These are phyloP conservation scores for Hapsidospora chrysogenum DNA, from an alignment of 495 filamentous ascomycete genomes.

Conservation along the genomic window DNA sequence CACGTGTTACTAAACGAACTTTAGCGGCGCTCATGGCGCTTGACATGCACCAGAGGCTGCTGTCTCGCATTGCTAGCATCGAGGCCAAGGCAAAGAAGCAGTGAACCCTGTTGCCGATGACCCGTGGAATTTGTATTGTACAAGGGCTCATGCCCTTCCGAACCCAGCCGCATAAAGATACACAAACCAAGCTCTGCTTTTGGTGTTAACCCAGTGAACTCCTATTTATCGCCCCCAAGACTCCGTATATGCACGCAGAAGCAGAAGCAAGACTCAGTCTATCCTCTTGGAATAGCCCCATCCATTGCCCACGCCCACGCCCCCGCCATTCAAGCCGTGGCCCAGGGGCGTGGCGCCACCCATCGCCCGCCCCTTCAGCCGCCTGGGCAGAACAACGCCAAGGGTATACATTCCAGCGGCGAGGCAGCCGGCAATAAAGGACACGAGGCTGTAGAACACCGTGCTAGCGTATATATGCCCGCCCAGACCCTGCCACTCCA, in stretches of 20 bases:
- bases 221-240: neutral
- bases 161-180: no score
- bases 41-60: conserved; percentile 4
- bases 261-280: conserved; percentile 9
- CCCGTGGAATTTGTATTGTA: no score
- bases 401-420: conserved; percentile 44
- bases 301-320: conserved; percentile 33
- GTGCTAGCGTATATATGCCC: conserved; percentile 52
- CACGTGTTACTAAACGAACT: neutral
- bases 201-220: neutral
- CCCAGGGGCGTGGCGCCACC: conserved; percentile 37
- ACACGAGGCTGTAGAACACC: conserved; percentile 43
- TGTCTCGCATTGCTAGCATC: conserved; percentile 1
- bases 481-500: conserved; percentile 45
- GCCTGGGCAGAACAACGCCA: conserved; percentile 40
- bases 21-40: conserved; percentile 17
- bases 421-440: conserved; percentile 35
- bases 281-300: conserved; percentile 36
- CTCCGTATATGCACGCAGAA: neutral
- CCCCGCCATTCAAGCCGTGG: conserved; percentile 23
- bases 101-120: no score
- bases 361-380: conserved; percentile 29
- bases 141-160: no score
- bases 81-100: conserved; percentile 4
- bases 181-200: no score